Evolutionary conservation across 352 stramenopile species (phyloP).

Genomic region (Globisporangium splendens): DNA sequence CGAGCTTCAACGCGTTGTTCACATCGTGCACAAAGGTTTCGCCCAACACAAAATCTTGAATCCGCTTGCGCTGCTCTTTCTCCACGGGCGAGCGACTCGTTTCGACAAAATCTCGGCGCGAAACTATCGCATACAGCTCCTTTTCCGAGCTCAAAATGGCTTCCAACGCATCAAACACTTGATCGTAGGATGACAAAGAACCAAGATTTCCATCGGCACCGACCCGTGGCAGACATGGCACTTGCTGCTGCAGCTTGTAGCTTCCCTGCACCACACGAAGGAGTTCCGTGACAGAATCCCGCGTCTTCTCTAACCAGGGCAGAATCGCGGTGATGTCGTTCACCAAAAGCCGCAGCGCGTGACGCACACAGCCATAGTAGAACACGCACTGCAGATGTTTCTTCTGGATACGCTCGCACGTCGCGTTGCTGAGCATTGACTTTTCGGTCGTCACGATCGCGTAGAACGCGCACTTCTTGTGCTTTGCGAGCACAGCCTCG

Average conservation of each 20-base stretch:
- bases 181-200: constrained; percentile 5
- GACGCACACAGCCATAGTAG: constrained; percentile 59
- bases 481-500: constrained; percentile 40
- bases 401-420: constrained; percentile 48
- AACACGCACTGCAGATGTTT: constrained; percentile 58
- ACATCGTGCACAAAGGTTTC: constrained; percentile 61
- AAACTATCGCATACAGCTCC: constrained; percentile 47
- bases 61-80: constrained; percentile 40
- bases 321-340: constrained; percentile 46
- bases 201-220: neutral
- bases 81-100: constrained; percentile 25
- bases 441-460: constrained; percentile 49
- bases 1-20: constrained; percentile 46
- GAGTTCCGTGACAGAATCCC: constrained; percentile 35
- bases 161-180: constrained; percentile 37
- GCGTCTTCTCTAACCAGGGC: constrained; percentile 42
- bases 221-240: constrained; percentile 15
- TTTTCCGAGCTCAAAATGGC: constrained; percentile 48
- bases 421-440: constrained; percentile 32
- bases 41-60: constrained; percentile 66
- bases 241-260: constrained; percentile 33
- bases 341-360: constrained; percentile 46
- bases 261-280: constrained; percentile 40
- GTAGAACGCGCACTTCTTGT: constrained; percentile 50
- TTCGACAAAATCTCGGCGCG: constrained; percentile 58